Evolutionary conservation across 768 basidiomycete species (phyloP).

Genomic region (Cyathus striatus): DNA sequence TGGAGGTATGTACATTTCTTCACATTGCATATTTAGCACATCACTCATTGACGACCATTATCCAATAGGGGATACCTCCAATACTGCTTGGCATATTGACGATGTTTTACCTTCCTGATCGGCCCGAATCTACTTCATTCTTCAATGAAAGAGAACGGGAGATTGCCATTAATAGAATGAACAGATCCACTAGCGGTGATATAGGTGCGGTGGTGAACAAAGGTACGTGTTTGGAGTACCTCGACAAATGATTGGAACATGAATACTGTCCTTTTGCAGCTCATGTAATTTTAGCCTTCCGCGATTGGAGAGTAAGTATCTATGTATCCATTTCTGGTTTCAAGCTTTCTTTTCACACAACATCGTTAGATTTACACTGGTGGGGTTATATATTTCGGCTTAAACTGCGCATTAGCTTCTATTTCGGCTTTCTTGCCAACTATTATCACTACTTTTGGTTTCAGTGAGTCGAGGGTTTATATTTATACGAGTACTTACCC

Average conservation of each 20-base stretch:
- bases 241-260: neutral
- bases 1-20: slow-evolving; percentile 43
- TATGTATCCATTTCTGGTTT: neutral
- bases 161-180: slow-evolving; percentile 64
- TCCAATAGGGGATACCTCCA: slow-evolving; percentile 56
- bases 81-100: slow-evolving; percentile 55
- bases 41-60: neutral
- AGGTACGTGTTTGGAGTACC: slow-evolving; percentile 24
- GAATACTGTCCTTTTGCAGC: slow-evolving; percentile 25
- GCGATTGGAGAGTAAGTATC: slow-evolving; percentile 62
- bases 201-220: slow-evolving; percentile 59
- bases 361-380: slow-evolving; percentile 49
- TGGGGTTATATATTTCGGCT: slow-evolving; percentile 73
- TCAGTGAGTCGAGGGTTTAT: slow-evolving; percentile 38
- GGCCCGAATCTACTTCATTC: slow-evolving; percentile 65
- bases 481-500: neutral
- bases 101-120: slow-evolving; percentile 55
- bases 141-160: slow-evolving; percentile 49
- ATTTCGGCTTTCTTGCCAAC: slow-evolving; percentile 83
- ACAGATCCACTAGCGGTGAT: slow-evolving; percentile 62
- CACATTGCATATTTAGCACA: neutral
- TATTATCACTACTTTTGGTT: slow-evolving; percentile 70
- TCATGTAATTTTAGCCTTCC: slow-evolving; percentile 57
- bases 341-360: slow-evolving; percentile 2
- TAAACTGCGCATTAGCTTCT: slow-evolving; percentile 74